Evolutionary conservation across 371 early-diverging fungal genomes (phyloP), one percentile per base, ranked within the genome.

Genomic region (Amoeboaphelidium occidentale): DNA sequence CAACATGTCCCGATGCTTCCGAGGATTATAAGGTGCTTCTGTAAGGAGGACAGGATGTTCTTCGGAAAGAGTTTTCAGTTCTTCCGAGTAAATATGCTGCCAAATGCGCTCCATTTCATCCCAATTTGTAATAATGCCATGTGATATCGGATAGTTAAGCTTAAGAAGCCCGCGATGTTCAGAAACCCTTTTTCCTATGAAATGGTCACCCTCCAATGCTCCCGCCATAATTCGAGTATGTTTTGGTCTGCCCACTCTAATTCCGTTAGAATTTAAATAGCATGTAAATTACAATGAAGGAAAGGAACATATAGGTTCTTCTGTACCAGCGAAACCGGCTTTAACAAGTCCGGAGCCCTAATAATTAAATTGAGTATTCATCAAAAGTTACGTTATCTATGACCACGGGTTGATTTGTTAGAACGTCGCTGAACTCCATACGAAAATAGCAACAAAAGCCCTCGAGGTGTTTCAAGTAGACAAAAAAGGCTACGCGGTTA

Each of bases 21-120:
- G 70, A 43, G 92, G 88, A 58, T 90, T 90, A 48, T 86, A 70
- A 42, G 92, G 91, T 25, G 90, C 88, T 65, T 91, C 92, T 14
- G 94, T 93, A 58, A 91, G 67, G 48, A 90, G 68, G 17, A 92
- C 84, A 42, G 94, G 92, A 64, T 93, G 94, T 81, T 93, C 92
- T 64, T 92, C 92, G 4, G 84, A 73, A n/a, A 80, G 62, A 22
- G 78, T 83, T 58, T 85, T 84, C 45, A 94, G 74, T 63, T 94
- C 91, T 53, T 94, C 83, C 43, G 74, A 72, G 62, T 90, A 92
- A 39, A 90, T 74, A 58, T 89, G 77, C 57, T 84, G 77, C 96
- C 96, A 94, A 52, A 94, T 87, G 55, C 74, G 70, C 64, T 92
- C 91, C 93, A 93, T 92, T 58, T 90, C 96, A 54, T 81, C 84